Evolutionary conservation across 345 rosid species (phyloP).

Genomic region (Cardamine occulta): DNA sequence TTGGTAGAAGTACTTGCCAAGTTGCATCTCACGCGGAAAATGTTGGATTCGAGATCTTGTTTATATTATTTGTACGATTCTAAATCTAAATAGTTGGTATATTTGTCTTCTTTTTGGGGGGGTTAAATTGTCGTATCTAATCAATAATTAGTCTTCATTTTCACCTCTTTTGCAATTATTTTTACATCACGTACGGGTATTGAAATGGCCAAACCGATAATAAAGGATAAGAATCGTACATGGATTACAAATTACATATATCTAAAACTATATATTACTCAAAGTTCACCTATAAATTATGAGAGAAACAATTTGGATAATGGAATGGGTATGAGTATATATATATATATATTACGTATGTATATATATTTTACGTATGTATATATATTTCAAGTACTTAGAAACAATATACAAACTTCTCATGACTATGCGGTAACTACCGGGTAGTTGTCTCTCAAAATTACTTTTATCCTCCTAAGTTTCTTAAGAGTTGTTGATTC

Average conservation of each 20-base stretch:
- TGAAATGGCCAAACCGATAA: background rate
- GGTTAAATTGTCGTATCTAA: background rate
- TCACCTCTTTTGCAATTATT: background rate
- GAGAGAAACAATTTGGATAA: background rate
- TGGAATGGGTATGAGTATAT: background rate
- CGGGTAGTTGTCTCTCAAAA: too few relatives aligned
- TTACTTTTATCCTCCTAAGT: too few relatives aligned
- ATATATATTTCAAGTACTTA: background rate
- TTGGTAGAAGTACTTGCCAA: slow-evolving; percentile 31
- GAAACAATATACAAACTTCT: background rate
- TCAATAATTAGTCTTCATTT: background rate
- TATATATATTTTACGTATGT: background rate
- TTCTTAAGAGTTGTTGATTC: too few relatives aligned
- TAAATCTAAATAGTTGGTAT: background rate
- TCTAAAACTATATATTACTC: background rate
- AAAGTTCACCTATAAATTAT: background rate
- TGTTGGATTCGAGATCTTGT: slow-evolving; percentile 18
- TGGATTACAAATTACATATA: background rate
- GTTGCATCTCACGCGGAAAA: slow-evolving; percentile 38
- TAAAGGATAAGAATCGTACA: background rate
- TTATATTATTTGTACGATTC: slow-evolving; percentile 9
- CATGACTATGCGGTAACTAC: too few relatives aligned
- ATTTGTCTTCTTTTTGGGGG: background rate
- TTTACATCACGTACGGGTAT: background rate
- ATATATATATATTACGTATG: too few relatives aligned